Evolutionary conservation across 192 early-diverging fungal genomes (phyloP).

Genomic region (Coemansia sp.): DNA sequence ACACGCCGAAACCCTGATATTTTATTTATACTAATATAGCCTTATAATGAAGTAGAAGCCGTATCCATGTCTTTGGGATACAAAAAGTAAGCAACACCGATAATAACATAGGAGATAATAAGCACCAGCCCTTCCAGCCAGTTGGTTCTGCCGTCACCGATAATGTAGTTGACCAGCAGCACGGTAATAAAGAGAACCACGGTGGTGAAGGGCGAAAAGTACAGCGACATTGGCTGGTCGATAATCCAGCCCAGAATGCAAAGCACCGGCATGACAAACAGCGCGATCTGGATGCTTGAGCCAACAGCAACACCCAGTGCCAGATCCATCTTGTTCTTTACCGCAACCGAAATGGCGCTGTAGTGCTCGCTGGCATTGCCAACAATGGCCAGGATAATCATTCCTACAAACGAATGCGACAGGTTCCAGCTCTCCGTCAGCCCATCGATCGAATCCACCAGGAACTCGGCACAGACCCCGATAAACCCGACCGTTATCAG

Average conservation of each 20-base stretch:
- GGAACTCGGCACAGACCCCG: slow-evolving; percentile 78
- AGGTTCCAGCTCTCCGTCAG: slow-evolving; percentile 69
- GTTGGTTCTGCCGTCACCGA: slow-evolving; percentile 84
- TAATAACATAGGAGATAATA: slow-evolving; percentile 77
- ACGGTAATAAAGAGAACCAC: slow-evolving; percentile 78
- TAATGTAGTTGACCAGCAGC: slow-evolving; percentile 74
- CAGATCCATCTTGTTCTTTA: slow-evolving; percentile 91
- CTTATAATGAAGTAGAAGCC: slow-evolving; percentile 3
- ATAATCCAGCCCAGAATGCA: slow-evolving; percentile 86
- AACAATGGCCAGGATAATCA: slow-evolving; percentile 88
- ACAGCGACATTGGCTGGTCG: slow-evolving; percentile 72
- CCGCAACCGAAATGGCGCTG: slow-evolving; percentile 74
- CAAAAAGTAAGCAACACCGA: slow-evolving; percentile 80
- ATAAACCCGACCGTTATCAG: slow-evolving; percentile 66
- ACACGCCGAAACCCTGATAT: too few species aligned
- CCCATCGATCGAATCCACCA: slow-evolving; percentile 80
- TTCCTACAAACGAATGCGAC: slow-evolving; percentile 81
- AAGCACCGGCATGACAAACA: slow-evolving; percentile 68
- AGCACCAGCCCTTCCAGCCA: slow-evolving; percentile 90
- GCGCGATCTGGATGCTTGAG: slow-evolving; percentile 85
- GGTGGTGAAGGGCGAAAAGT: slow-evolving; percentile 80
- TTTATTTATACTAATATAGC: too few species aligned
- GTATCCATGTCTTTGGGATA: slow-evolving; percentile 56
- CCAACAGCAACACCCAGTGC: slow-evolving; percentile 86
- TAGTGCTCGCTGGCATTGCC: slow-evolving; percentile 90